Evolutionary conservation across 73 alveolate species (phyloP), one percentile per base, ranked within the genome.

Genomic region (Paramecium biaurelia): DNA sequence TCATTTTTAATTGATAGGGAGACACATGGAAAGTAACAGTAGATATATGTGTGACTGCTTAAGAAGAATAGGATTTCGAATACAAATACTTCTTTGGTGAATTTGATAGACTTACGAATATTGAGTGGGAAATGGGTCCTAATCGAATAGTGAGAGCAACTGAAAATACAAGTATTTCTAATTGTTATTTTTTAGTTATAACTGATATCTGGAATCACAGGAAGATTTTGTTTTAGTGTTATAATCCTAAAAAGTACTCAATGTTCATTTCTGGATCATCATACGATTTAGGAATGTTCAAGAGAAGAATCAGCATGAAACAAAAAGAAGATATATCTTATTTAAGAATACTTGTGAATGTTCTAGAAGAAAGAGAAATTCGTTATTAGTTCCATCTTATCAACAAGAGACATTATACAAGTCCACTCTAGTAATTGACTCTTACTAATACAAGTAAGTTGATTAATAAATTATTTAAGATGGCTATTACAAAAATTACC

Each of bases 151-250:
- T 53, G 11, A 53, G 68, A 21, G 18, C 68, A 18, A 53, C 15
- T 63, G 68, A 53, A 53, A 53, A 53, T 32, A 30, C 49, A 9
- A 26, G 84, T 63, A 63, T 63, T 63, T 63, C 26, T 63, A 18
- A 53, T 26, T 63, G 21, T 14, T 26, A 63, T 14, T 63, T n/a
- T 20, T 63, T 26, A 63, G 84, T 30, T 63, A 63, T 63, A 14
- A 63, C 84, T 63, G 84, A 63, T 63, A 26, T 63, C 28, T 63
- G 84, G 84, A 63, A 63, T 32, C 84, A 63, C 87, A 74, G 87
- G 32, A 74, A 74, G 24, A 37, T 74, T 28, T 37, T 37, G 20
- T 74, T 74, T 41, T 12, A 37, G 20, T 74, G 87, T 20, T 74
- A 74, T 20, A 74, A 74, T n/a, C 57, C 87, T 34, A 21, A 74